These are phyloP conservation scores for Vitis cinerea DNA, from an alignment of 164 flowering plant genomes.

Conservation along the genomic window DNA sequence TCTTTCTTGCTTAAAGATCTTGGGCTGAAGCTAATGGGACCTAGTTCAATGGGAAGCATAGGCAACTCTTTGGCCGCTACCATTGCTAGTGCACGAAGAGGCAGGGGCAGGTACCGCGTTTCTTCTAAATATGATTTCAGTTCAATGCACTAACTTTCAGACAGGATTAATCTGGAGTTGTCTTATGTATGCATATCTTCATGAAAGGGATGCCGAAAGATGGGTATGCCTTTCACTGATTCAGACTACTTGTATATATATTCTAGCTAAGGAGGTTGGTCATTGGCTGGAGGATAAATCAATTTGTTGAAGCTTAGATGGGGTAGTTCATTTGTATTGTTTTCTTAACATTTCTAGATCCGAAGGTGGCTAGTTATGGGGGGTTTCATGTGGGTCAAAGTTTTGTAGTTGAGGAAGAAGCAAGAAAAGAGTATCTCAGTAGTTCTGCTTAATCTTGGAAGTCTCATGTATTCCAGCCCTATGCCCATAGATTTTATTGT, in stretches of 20 bases:
- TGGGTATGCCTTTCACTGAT: background rate
- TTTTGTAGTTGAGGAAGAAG: too few relatives aligned
- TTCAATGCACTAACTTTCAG: conserved; percentile 8
- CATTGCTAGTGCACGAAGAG: conserved; percentile 55
- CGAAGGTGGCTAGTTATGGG: background rate
- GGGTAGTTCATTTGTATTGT: conserved; percentile 4
- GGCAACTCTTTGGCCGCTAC: conserved; percentile 41
- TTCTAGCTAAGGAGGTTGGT: conserved; percentile 7
- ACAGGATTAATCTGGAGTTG: background rate
- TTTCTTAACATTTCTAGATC: background rate
- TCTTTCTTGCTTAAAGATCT: conserved; percentile 35
- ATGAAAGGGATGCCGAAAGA: background rate
- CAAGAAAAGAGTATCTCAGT: background rate
- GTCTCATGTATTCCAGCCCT: background rate
- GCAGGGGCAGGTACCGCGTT: conserved; percentile 36
- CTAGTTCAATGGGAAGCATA: conserved; percentile 40
- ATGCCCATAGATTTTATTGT: background rate
- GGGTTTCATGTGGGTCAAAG: background rate
- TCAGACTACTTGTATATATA: conserved; percentile 3
- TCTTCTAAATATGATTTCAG: conserved; percentile 13
- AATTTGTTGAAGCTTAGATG: background rate
- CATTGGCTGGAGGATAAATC: conserved; percentile 6
- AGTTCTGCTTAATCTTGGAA: background rate
- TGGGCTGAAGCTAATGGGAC: conserved; percentile 70
- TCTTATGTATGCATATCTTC: background rate